Base-by-base conservation (phyloP, 2,329 filamentous ascomycete genomes). In the Catunica adiposa region DNA sequence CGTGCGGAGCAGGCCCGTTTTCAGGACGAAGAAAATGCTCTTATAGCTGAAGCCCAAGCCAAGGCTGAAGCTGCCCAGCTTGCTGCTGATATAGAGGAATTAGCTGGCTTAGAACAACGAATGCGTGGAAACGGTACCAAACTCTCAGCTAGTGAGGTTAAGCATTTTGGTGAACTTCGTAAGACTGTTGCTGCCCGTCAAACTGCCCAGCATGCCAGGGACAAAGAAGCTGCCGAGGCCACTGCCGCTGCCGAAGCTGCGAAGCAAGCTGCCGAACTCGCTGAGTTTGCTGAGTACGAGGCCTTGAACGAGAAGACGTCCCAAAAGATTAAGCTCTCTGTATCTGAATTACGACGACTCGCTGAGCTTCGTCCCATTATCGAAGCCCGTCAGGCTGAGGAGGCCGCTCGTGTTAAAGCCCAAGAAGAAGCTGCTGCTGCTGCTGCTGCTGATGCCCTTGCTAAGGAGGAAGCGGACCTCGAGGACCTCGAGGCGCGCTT, bases 171-270 rank as follows among this genome's bases (percentile, higher is more conserved):
- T n/a, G 40, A 55, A 14, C 54, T 58, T 9, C 47, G 56, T 20
- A 65, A 64, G 38, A 68, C 66, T 50, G 64, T 61, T 0, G 66
- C 65, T 57, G 62, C 60, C 53, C 64, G 61, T 55, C 65, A 65
- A 58, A 58, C 65, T 25, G 58, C 64, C 47, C 63, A 63, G 9
- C 65, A 66, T 61, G 47, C 61, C 61, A 50, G 61, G 17, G 15
- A 42, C 4, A 42, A 42, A 15, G 6, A 42, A 58, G 53, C 42
- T 8, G 60, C 44, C 2, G 44, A 44, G 9, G 56, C 47, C 9
- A 34, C 46, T 54, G 44, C 46, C 8, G 17, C 8, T 7, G 44
- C 42, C 8, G 52, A 55, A 48, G 53, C 53, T 20, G 52, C 23
- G 42, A 50, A 1, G 17, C 26, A 58, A 42, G 53, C 38, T 37